Evolutionary conservation across 176 grass and related monocot species (phyloP).

Genomic region (Musa beccarii): DNA sequence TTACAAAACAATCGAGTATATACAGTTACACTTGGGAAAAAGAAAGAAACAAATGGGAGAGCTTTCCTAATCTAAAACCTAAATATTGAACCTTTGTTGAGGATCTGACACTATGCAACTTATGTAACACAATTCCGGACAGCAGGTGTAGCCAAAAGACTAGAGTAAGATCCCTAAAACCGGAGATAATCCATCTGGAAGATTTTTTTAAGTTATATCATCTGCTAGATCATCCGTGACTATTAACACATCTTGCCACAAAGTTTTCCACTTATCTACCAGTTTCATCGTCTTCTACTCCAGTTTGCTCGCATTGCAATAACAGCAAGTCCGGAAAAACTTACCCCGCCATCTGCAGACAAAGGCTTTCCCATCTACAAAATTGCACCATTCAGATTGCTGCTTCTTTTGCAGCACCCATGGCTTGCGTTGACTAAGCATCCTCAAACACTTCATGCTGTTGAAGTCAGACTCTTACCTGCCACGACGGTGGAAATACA

Average conservation of each 20-base stretch:
- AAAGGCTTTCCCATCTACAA: neutral
- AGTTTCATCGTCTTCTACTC: too few species aligned
- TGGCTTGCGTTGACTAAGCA: neutral
- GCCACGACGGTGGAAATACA: constrained; percentile 36
- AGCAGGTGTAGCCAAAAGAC: neutral
- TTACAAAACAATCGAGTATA: neutral
- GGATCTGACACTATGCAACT: too few species aligned
- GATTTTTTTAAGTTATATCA: too few species aligned
- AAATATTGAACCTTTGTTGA: neutral
- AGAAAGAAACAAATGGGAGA: neutral
- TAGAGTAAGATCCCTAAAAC: neutral
- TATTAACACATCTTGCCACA: neutral
- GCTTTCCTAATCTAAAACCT: constrained; percentile 1
- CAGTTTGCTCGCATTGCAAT: neutral
- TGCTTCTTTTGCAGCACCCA: neutral
- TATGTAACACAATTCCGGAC: neutral
- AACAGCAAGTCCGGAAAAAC: constrained; percentile 2
- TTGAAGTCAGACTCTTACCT: constrained; percentile 64
- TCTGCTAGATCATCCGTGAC: too few species aligned
- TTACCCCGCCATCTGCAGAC: constrained; percentile 4
- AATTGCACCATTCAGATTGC: neutral
- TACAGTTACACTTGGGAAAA: neutral
- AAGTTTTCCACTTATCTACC: too few species aligned
- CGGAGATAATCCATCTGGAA: neutral
- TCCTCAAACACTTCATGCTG: constrained; percentile 22